These are phyloP conservation scores for Arabis hirsuta DNA, from an alignment of 345 rosid genomes.

Conservation along the genomic window DNA sequence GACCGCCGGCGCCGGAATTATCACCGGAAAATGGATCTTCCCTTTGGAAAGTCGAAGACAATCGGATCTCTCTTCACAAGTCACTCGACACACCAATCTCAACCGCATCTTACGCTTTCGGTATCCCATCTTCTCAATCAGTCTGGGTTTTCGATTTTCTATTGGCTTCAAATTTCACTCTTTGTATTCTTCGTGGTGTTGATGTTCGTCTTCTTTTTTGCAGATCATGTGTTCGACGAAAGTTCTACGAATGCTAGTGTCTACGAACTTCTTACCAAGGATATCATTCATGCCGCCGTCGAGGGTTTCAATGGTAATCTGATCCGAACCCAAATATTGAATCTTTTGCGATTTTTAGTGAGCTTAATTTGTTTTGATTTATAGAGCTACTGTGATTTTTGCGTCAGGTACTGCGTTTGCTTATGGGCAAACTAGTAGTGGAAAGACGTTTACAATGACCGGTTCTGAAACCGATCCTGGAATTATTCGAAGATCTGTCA, in stretches of 20 bases:
- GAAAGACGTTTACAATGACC: constrained; percentile 96
- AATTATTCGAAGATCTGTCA: constrained; percentile 73
- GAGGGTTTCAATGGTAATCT: constrained; percentile 81
- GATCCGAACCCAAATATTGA: not conserved
- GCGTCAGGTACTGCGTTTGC: constrained; percentile 87
- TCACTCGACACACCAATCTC: constrained; percentile 71
- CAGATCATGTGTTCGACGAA: constrained; percentile 87
- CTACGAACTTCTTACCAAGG: constrained; percentile 81
- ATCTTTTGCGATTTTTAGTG: not conserved
- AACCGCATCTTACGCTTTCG: constrained; percentile 74
- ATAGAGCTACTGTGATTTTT: constrained; percentile 10
- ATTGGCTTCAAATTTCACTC: not conserved
- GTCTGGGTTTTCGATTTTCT: not conserved
- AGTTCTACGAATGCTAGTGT: constrained; percentile 64
- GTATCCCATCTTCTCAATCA: constrained; percentile 41
- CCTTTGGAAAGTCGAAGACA: constrained; percentile 57
- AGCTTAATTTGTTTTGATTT: constrained; percentile 24
- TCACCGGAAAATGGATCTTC: constrained; percentile 50
- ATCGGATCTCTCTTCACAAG: constrained; percentile 78
- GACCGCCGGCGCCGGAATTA: constrained; percentile 60
- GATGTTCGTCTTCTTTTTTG: not conserved
- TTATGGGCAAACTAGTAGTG: constrained; percentile 98
- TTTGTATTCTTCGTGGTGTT: not conserved
- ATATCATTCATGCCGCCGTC: constrained; percentile 74
- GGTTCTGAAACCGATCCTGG: constrained; percentile 83